These are phyloP conservation scores for Albugo laibachii DNA, from an alignment of 352 stramenopile genomes.

Conservation along the genomic window DNA sequence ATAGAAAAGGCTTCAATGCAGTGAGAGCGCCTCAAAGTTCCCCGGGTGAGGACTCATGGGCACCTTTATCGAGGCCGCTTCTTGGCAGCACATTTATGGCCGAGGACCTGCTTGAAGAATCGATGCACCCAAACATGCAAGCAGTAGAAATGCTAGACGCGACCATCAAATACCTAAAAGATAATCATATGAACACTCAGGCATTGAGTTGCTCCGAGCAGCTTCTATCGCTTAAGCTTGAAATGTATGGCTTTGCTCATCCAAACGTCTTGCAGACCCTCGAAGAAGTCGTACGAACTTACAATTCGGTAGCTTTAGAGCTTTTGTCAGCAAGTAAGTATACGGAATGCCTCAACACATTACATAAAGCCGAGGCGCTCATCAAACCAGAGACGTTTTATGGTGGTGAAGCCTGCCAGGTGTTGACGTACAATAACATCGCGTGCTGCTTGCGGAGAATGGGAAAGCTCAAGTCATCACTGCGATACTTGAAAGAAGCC, in stretches of 20 bases:
- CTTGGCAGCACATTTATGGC: not conserved
- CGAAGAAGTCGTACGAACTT: constrained; percentile 42
- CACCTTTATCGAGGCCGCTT: not conserved
- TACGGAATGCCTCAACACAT: constrained; percentile 41
- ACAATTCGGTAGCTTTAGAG: constrained; percentile 63
- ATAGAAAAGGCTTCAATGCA: not conserved
- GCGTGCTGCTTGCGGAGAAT: constrained; percentile 66
- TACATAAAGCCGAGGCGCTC: constrained; percentile 52
- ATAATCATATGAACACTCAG: constrained; percentile 59
- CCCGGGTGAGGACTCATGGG: not conserved
- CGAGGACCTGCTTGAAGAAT: constrained; percentile 9
- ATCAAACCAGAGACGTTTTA: constrained; percentile 43
- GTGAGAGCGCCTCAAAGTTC: not conserved
- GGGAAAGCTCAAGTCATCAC: constrained; percentile 40
- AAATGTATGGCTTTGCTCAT: constrained; percentile 51
- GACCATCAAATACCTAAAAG: constrained; percentile 38
- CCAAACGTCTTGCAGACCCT: constrained; percentile 27
- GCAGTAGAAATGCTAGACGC: constrained; percentile 41
- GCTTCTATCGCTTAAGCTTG: constrained; percentile 45
- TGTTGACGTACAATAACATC: constrained; percentile 71
- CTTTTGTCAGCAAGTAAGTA: constrained; percentile 28
- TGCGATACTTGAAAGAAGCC: constrained; percentile 57
- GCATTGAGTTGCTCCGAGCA: constrained; percentile 56
- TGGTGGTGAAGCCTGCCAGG: constrained; percentile 39
- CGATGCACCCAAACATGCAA: constrained; percentile 26